Base-by-base conservation (phyloP, 208 protist species). In the Leishmania lainsoni region DNA sequence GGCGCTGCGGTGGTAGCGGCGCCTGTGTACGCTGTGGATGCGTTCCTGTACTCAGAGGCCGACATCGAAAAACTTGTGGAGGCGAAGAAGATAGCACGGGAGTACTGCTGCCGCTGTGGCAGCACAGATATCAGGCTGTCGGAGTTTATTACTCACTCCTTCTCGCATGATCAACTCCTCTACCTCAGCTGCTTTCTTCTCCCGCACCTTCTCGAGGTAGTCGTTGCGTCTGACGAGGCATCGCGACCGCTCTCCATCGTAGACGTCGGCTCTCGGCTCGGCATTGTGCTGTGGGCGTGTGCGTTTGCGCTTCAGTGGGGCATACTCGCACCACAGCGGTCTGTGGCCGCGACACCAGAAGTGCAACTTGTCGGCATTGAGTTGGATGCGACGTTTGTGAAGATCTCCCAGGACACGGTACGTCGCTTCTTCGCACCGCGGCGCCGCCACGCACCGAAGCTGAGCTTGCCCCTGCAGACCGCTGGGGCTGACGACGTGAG, bases 71-170 rank as follows among this genome's bases (percentile, higher is more conserved):
- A 87, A 66, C 83, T 97, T 3, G 89, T 90, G 22, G 45, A 87
- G 35, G 78, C 56, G 5, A 87, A 87, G 14, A 65, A 77, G 49
- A 58, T 97, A 39, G 68, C 84, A 5, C 87, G 92, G n/a, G 79
- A 93, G 63, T 97, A 96, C 84, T 97, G 94, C 83, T 45, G 70
- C 32, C 45, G 68, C 20, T 97, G 94, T 84, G 92, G 94, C 2
- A 85, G 87, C 45, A 87, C 81, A 6, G 82, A 92, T 22, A 84
- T 96, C 79, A 91, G 81, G 5, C 76, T 91, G 16, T 72, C 84
- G 17, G 88, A 94, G 29, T 97, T 94, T 65, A 95, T 97, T 72
- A 95, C 94, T 29, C 94, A 97, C 85, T 95, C 91, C 83, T 94
- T 97, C 78, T 93, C 92, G 8, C 83, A 90, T 66, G 91, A 97